These are phyloP conservation scores for Hydrangea macrophylla DNA, from an alignment of 148 eudicot genomes.

Conservation along the genomic window DNA sequence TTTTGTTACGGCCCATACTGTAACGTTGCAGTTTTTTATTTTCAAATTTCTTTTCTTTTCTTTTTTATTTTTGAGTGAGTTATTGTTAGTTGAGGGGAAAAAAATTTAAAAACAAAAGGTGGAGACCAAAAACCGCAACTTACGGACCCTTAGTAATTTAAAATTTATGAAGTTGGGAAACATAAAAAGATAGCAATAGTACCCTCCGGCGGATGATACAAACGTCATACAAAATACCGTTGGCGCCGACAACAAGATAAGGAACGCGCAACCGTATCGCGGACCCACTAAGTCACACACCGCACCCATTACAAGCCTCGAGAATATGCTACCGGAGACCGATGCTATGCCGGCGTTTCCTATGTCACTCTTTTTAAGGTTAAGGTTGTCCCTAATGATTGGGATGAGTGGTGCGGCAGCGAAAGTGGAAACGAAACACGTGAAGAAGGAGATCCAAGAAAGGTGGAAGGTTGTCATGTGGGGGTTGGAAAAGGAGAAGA, in stretches of 20 bases:
- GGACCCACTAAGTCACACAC: conserved; percentile 48
- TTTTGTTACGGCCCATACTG: too few relatives aligned
- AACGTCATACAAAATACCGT: conserved; percentile 43
- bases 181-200: too few relatives aligned
- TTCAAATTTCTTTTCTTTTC: too few relatives aligned
- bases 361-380: conserved; percentile 24
- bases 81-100: too few relatives aligned
- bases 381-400: conserved; percentile 26
- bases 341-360: conserved; percentile 36
- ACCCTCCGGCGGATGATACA: conserved; percentile 26
- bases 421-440: conserved; percentile 28
- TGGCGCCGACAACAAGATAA: conserved; percentile 41
- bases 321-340: conserved; percentile 29
- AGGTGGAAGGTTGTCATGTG: conserved; percentile 34
- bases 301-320: conserved; percentile 43
- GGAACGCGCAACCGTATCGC: conserved; percentile 41
- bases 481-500: conserved; percentile 28
- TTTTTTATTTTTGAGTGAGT: too few relatives aligned
- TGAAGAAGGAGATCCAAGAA: conserved; percentile 29
- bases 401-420: conserved; percentile 32
- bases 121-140: too few relatives aligned
- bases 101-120: too few relatives aligned
- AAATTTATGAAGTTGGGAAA: too few relatives aligned
- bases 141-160: too few relatives aligned
- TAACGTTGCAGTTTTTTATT: too few relatives aligned